A percentile compares a stretch with the other conserved stretches of the same genome.
phyloP scores from a whole-genome alignment of 192 early-diverging fungal species.

The Jimgerdemannia lactiflua region DNA sequence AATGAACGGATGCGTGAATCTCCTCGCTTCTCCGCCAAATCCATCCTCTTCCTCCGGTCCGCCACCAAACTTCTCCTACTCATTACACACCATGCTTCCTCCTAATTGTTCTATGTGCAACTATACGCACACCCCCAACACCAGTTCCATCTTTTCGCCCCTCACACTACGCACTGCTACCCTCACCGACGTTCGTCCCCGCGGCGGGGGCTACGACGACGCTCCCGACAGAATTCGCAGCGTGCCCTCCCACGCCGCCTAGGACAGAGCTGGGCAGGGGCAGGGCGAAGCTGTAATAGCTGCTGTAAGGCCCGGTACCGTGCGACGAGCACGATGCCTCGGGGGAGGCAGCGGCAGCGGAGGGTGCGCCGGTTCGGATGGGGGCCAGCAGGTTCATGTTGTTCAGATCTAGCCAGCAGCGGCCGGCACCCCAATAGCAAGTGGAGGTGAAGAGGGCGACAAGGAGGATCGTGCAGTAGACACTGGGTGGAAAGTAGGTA shows the following conservation, averaged over 20 bases:
- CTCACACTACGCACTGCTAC: not conserved
- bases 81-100: no score
- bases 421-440: conserved; percentile 60
- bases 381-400: conserved; percentile 22
- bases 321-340: not conserved
- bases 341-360: not conserved
- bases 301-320: not conserved
- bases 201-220: no score
- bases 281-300: not conserved
- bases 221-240: not conserved
- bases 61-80: no score
- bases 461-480: conserved; percentile 53
- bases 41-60: not conserved
- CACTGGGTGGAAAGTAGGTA: conserved; percentile 22
- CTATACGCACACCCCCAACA: not conserved
- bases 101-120: not conserved
- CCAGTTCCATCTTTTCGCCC: not conserved
- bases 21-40: not conserved
- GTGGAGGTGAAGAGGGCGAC: conserved; percentile 55
- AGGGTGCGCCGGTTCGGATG: not conserved
- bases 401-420: conserved; percentile 57
- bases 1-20: no score
- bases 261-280: not conserved
- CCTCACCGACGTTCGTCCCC: not conserved
- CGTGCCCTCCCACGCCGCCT: not conserved